Base-by-base conservation (phyloP, 306 rosid genomes). In the Dicorynia guianensis region DNA sequence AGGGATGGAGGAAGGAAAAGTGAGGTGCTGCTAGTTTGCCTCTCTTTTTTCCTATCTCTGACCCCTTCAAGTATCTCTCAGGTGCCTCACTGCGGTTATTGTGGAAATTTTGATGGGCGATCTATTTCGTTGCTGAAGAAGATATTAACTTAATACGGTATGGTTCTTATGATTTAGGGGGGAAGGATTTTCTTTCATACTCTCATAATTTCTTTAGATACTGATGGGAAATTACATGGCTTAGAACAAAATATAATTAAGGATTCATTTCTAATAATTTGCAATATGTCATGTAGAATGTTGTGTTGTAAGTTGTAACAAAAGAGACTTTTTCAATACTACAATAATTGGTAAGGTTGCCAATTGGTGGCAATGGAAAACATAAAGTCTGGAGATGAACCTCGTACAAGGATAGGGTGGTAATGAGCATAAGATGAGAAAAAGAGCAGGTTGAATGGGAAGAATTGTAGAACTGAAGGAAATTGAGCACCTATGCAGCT, bases 401-500 rank as follows among this genome's bases (percentile, higher is more conserved):
- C 15, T 5, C n/a, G 36, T 53, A 50, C 34, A 30, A 36, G 66
- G n/a, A 42, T 68, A 12, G 17, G 15, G 71, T 11, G 25, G 25
- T 58, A 57, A 34, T 66, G 50, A 50, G 39, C 79, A 67, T 49
- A 12, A 52, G 63, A n/a, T 40, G 49, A n/a, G 50, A 38, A 42
- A 17, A 46, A 36, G 39, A 66, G 60, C 49, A 44, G 14, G 40
- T 8, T 56, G 38, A 56, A 9, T 56, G 62, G 49, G 43, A 20
- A 36, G 17, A 12, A 18, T n/a, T 61, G 10, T 48, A 69, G 19
- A 11, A 56, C 43, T 56, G 68, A 53, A 63, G 34, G 42, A 48
- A 59, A 65, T 49, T 33, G 8, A 12, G 3, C 63, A 38, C 60
- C 44, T 49, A 35, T 36, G 25, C 63, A 17, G 36, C 14, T 58